Percentiles rank a stretch among this genome's conserved stretches.
Evolutionary conservation across 2,329 filamentous ascomycete genomes (phyloP).

Genomic region (Aspergillus quadricinctus): DNA sequence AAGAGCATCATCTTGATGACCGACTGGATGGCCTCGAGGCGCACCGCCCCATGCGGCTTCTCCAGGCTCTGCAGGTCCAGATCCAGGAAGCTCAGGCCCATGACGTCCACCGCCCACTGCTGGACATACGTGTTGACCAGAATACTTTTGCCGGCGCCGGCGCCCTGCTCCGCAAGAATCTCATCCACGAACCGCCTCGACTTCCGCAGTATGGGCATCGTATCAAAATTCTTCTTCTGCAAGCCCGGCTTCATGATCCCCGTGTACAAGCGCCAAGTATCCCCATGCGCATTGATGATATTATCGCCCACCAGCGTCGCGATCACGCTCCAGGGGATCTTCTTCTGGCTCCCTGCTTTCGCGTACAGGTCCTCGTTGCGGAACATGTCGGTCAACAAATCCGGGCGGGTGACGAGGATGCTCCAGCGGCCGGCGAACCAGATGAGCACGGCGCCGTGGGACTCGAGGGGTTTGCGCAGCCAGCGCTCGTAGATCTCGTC

Average conservation of each 20-base stretch:
- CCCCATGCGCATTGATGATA: constrained; percentile 9
- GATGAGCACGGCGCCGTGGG: constrained; percentile 44
- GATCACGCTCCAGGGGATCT: constrained; percentile 39
- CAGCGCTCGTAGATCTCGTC: constrained; percentile 22
- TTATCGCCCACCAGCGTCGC: constrained; percentile 28
- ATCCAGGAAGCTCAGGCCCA: constrained; percentile 23
- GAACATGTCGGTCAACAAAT: constrained; percentile 40
- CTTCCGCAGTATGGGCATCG: constrained; percentile 17
- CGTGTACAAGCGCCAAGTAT: not conserved
- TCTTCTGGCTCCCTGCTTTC: constrained; percentile 42
- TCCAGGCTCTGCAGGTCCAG: constrained; percentile 21
- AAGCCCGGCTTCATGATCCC: constrained; percentile 6
- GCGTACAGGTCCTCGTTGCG: constrained; percentile 27
- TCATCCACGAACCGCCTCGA: constrained; percentile 20
- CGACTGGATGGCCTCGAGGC: constrained; percentile 21
- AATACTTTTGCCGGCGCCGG: constrained; percentile 8
- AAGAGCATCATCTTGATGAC: constrained; percentile 25
- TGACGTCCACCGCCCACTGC: constrained; percentile 24
- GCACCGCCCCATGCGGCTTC: constrained; percentile 14
- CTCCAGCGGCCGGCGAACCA: constrained; percentile 50
- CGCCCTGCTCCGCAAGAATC: constrained; percentile 18
- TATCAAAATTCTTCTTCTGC: constrained; percentile 17
- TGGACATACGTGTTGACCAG: constrained; percentile 21
- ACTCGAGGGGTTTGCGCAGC: constrained; percentile 20
- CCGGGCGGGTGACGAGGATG: constrained; percentile 43